phyloP scores from a whole-genome alignment of 225 moss, liverwort and hornwort species.

The Neckera pumila region DNA sequence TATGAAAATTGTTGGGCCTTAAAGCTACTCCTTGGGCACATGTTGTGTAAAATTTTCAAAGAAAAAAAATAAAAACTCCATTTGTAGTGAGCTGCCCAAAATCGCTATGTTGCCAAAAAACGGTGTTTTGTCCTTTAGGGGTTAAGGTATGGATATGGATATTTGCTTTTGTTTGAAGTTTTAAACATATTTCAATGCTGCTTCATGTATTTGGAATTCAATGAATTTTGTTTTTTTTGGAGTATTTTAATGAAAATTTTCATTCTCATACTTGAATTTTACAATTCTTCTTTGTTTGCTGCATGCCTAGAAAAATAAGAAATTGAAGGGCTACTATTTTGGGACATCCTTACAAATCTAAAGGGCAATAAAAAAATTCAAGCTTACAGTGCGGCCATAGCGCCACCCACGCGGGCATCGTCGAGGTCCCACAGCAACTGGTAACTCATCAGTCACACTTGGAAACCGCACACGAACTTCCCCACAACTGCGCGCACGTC shows the following conservation, averaged over 20 bases:
- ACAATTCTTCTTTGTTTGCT: rapidly evolving
- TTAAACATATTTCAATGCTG: neutral
- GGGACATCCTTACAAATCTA: neutral
- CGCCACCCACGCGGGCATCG: neutral
- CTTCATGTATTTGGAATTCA: neutral
- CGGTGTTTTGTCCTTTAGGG: too few species aligned
- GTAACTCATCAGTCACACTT: neutral
- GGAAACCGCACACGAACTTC: neutral
- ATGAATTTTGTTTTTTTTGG: neutral
- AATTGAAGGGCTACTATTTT: neutral
- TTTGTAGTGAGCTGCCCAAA: too few species aligned
- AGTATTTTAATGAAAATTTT: neutral
- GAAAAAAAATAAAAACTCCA: too few species aligned
- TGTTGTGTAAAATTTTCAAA: too few species aligned
- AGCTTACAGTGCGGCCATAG: neutral
- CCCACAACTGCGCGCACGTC: neutral
- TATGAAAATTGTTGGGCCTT: too few species aligned
- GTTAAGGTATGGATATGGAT: too few species aligned
- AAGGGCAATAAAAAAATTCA: neutral
- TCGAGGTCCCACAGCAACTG: neutral
- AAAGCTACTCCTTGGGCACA: too few species aligned
- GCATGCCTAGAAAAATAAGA: neutral
- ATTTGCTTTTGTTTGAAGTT: neutral
- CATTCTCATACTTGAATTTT: neutral
- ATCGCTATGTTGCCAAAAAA: too few species aligned